phyloP scores from a whole-genome alignment of 2,329 filamentous ascomycete species.

The Reticulascus tulasneorum region DNA sequence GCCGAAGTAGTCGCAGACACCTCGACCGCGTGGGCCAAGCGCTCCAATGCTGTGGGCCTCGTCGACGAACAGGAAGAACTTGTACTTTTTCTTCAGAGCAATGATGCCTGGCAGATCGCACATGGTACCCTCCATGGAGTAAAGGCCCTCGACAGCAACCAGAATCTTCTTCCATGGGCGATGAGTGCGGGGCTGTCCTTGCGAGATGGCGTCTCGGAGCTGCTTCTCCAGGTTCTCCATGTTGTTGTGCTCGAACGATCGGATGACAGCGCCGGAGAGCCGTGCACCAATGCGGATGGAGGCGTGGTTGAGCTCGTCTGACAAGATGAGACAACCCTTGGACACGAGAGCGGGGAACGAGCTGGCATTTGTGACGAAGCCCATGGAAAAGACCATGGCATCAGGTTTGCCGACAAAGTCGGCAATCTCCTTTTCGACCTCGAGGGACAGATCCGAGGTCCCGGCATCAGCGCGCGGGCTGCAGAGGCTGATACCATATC shows the following conservation, averaged over 20 bases:
- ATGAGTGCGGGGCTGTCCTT: conserved; percentile 96
- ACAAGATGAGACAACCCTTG: conserved; percentile 92
- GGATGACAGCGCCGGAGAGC: conserved; percentile 90
- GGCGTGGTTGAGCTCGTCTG: conserved; percentile 95
- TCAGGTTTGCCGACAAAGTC: conserved; percentile 90
- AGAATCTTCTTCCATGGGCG: conserved; percentile 99
- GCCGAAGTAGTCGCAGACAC: conserved; percentile 96
- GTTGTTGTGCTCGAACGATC: conserved; percentile 97
- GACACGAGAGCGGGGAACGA: conserved; percentile 88
- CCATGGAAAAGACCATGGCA: conserved; percentile 98
- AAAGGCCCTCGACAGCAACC: conserved; percentile 91
- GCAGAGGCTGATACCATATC: conserved; percentile 77
- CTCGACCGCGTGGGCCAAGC: conserved; percentile 79
- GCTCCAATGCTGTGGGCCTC: conserved; percentile 96
- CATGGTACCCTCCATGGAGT: conserved; percentile 99
- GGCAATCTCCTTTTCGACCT: conserved; percentile 87
- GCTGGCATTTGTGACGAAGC: conserved; percentile 91
- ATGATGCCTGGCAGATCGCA: conserved; percentile 91
- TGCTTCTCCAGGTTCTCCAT: conserved; percentile 82
- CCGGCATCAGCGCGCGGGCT: conserved; percentile 81
- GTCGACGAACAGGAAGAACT: conserved; percentile 92
- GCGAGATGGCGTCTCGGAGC: conserved; percentile 87
- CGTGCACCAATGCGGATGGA: conserved; percentile 95
- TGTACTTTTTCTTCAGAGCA: conserved; percentile 88
- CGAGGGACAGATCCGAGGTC: conserved; percentile 79